Base-by-base conservation (phyloP, 2,329 filamentous ascomycete genomes). In the Emergomyces orientalis region DNA sequence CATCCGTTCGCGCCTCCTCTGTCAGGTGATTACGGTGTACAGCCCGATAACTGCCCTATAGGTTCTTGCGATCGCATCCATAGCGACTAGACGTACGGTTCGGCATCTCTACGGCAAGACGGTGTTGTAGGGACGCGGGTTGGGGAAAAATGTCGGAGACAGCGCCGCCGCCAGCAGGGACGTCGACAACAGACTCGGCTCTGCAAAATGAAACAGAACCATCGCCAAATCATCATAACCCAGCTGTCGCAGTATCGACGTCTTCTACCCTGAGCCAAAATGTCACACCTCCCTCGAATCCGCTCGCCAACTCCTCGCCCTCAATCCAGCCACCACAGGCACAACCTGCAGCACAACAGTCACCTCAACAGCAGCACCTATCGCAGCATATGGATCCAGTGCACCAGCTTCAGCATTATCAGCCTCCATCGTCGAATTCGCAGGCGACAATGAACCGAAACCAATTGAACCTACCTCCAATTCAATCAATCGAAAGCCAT, bases 331-430 rank as follows among this genome's bases (percentile, higher is more conserved):
- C 68, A 74, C 65, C 75, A 75, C 55, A 76, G 68, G 61, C 67
- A 27, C 69, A 80, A 73, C 68, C 73, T 72, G 66, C 78, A 73
- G 67, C 77, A 73, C 64, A 78, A 74, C 62, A 68, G 63, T 62
- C 66, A 32, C 65, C 39, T 49, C 56, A 49, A 72, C 65, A 63
- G 17, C 56, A 54, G 52, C 56, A 25, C 57, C 54, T 51, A 39
- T 27, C 30, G 27, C 62, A 66, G 37, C 63, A 60, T 60, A 58
- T 60, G 27, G 62, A 65, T 25, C 62, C 63, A 34, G 52, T 62
- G 5, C 62, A 64, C 37, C 49, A 54, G 47, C 60, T 59, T 32
- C 56, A 59, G 37, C 56, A 45, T 34, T 59, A 59, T 25, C 39
- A 59, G 25, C 56, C 56, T n/a, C 39, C 56, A n/a, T 30, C 41